Base-by-base conservation (phyloP, 345 rosid genomes). In the Salix exigua region DNA sequence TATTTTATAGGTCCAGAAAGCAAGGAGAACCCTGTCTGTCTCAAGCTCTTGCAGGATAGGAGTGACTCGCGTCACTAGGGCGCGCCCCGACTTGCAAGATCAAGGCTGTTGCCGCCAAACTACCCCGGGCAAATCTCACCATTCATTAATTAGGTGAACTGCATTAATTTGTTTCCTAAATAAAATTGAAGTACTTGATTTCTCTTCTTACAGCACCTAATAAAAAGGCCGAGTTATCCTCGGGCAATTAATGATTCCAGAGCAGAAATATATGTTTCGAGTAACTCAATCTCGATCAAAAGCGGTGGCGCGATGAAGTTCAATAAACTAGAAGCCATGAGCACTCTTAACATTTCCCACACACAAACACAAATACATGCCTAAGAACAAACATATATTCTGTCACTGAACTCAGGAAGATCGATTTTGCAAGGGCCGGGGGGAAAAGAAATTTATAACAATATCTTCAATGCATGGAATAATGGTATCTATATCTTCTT, bases 401-500 rank as follows among this genome's bases (percentile, higher is more conserved):
- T 40, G 62, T 55, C 62, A n/a, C 4, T 55, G 62, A 18, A 19
- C 23, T n/a, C 19, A 0, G 23, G 62, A 8, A 55, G 62, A 23
- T n/a, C n/a, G n/a, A n/a, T n/a, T n/a, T 55, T 55, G 28, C 62
- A 55, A 55, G 62, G 14, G 62, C 3, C 16, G 4, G 51, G 28
- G 28, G 28, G 14, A 13, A 4, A 46, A 55, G 26, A 55, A 21
- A 4, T n/a, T 1, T n/a, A n/a, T 8, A 23, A n/a, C 1, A 23
- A n/a, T 3, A n/a, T n/a, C 5, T n/a, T 55, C 14, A 55, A 70
- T 31, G 33, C 44, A 71, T 75, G 72, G 78, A 72, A 78, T 55
- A 61, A 37, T 65, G 79, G 79, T 40, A 40, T 40, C 11, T 71
- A 67, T 14, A 73, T 17, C 30, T 60, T 17, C 7, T 35, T 64